Evolutionary conservation across 805 yeast species (phyloP).

Genomic region (Ogataea angusta): DNA sequence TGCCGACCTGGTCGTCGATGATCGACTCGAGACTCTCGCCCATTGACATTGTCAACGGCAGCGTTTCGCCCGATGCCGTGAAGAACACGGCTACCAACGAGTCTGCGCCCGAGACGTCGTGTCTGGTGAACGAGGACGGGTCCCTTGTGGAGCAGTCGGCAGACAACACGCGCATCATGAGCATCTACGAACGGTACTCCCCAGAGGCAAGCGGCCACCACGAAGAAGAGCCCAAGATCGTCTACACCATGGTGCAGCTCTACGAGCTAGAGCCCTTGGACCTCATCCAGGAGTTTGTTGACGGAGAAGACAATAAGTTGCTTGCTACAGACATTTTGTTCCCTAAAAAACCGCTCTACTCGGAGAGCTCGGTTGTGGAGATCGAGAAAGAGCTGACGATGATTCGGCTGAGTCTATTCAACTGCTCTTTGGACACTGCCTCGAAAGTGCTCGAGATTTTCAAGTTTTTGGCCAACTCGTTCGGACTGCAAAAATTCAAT

Average conservation of each 20-base stretch:
- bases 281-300: slow-evolving; percentile 13
- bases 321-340: slow-evolving; percentile 21
- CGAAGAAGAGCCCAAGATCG: slow-evolving; percentile 2
- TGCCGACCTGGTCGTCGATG: slow-evolving; percentile 14
- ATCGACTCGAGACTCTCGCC: slow-evolving; percentile 19
- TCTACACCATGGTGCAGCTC: slow-evolving; percentile 18
- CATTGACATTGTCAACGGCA: slow-evolving; percentile 17
- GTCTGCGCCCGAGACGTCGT: not conserved
- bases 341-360: slow-evolving; percentile 13
- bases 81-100: not conserved
- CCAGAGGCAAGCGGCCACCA: not conserved
- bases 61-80: slow-evolving; percentile 11
- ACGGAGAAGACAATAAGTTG: slow-evolving; percentile 19
- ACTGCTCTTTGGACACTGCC: slow-evolving; percentile 19
- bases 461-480: slow-evolving; percentile 34
- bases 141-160: not conserved
- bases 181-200: not conserved
- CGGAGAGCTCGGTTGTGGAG: slow-evolving; percentile 9
- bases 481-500: slow-evolving; percentile 27
- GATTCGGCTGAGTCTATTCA: slow-evolving; percentile 20
- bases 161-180: not conserved
- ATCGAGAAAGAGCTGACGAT: slow-evolving; percentile 21
- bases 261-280: slow-evolving; percentile 18
- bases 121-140: not conserved
- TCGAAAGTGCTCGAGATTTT: slow-evolving; percentile 31